Base-by-base conservation (phyloP, 148 eudicot species). In the Vaccinium darrowii region DNA sequence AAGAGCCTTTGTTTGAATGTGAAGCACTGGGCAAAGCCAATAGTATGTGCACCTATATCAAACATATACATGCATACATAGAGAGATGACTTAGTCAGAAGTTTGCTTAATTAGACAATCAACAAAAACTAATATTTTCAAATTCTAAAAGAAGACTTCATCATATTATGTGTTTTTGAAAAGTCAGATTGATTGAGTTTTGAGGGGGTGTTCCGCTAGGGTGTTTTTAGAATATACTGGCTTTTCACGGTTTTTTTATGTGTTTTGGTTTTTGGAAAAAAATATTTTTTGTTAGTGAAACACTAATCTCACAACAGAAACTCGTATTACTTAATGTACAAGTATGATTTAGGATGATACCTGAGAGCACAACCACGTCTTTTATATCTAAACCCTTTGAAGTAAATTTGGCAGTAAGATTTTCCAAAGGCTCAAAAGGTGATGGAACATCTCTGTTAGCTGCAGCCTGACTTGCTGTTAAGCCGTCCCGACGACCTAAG, bases 11-110 rank as follows among this genome's bases (percentile, higher is more conserved):
- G 78, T 85, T 92, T 92, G 88, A 94, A 91, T 27, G 91, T 85
- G 67, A 67, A 82, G 88, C 98, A 94, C 62, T 94, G 94, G 53
- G 94, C 94, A 86, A 91, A 94, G 39, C 98, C 98, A 23, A 94
- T 92, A 13, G 98, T 92, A 85, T 94, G 98, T 16, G 90, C 98
- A 58, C 98, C 98, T 93, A 62, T 73, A 65, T 65, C 49, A 23
- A 63, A 53, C 62, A 27, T 23, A 74, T 39, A 69, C n/a, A 74
- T 16, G 6, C 3, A 69, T 47, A 2, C 9, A 18, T 8, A 71
- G 19, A 12, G 1, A 21, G 23, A 21, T 39, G 52, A 25, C 14
- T 76, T 76, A 10, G n/a, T 36, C 75, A 69, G 33, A 23, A 30
- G 19, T 69, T 39, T 30, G 43, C 43, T 69, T 69, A 30, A 30